Evolutionary conservation across 2,329 filamentous ascomycete species (phyloP), one percentile per base, ranked within the genome.

Genomic region (Penicillium thymicola): DNA sequence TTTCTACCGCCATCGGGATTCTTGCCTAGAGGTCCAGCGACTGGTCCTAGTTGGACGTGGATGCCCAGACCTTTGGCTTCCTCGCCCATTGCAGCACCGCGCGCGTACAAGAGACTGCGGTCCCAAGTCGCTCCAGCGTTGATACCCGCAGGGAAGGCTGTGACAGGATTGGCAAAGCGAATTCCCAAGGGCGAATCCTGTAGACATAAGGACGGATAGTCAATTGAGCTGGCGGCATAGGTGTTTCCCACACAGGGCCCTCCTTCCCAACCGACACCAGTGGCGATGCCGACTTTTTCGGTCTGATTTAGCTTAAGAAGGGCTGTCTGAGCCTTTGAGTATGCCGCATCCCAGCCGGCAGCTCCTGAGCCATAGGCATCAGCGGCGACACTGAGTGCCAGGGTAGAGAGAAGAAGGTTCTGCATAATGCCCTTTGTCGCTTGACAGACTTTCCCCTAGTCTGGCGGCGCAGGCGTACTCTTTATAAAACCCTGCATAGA

Each of bases 1-100:
- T 61, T 63, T 9, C 66, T 37, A 5, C 65, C 66, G 0, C 57
- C 65, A 32, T 53, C 37, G 2, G 51, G 61, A 43, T 53, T 62
- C 50, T 64, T 74, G 11, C 78, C 79, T 4, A 82, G 64, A 13
- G 74, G 70, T 13, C 81, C 72, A 47, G 79, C 60, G 1, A 65
- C 75, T 14, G 72, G 72, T 5, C 76, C 77, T 6, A 80, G 63
- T 52, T 71, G 72, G 8, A 79, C 75, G 40, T 74, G 68, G 4
- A 71, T 59, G 4, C 70, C 70, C 13, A 68, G 62, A 8, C 61
- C 63, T 30, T 67, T 69, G 8, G 68, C 61, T 59, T 87, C 84
- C 4, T 75, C 75, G 0, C 81, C 84, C 76, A 87, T 82, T 43
- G 79, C 78, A 4, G 75, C 70, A 0, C 75, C 84, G 13, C 83